Conservation (phyloP, 805 yeast species). For the Pichia rugopelliculosa region DNA sequence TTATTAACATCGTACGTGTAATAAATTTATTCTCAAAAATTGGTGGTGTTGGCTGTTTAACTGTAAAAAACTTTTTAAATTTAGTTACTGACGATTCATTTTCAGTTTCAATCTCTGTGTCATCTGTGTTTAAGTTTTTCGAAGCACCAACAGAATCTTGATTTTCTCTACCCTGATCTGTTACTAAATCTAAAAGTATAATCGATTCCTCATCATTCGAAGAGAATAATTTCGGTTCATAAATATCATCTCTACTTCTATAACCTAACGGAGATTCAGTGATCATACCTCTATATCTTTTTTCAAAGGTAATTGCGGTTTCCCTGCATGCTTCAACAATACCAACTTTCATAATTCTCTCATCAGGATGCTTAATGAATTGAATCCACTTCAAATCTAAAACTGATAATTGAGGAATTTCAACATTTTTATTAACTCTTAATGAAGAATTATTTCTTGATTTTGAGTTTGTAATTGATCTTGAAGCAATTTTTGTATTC, state of each 20-base stretch:
- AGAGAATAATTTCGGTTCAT: conserved; percentile 8
- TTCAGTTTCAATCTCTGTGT: conserved; percentile 12
- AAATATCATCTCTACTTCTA: conserved; percentile 30
- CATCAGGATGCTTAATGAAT: conserved; percentile 47
- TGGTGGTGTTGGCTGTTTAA: conserved; percentile 5
- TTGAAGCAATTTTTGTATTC: conserved; percentile 27
- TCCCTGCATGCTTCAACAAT: conserved; percentile 40
- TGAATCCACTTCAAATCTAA: conserved; percentile 54
- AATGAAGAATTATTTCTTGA: conserved; percentile 12
- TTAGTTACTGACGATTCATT: conserved; percentile 15
- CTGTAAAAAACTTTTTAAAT: conserved; percentile 26
- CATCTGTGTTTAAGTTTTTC: conserved; percentile 10
- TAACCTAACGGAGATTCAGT: conserved; percentile 55
- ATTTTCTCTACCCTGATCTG: neutral
- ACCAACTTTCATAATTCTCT: conserved; percentile 53
- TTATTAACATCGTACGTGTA: conserved; percentile 48
- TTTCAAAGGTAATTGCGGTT: conserved; percentile 45
- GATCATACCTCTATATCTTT: conserved; percentile 46
- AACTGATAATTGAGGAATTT: conserved; percentile 41
- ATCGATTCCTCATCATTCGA: conserved; percentile 25
- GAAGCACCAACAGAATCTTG: conserved; percentile 4
- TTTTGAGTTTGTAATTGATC: conserved; percentile 5
- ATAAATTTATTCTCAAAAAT: conserved; percentile 24
- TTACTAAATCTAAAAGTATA: conserved; percentile 16
- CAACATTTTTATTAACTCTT: conserved; percentile 9